Evolutionary conservation across 306 rosid genomes (phyloP), one percentile per base, ranked within the genome.

Genomic region (Comarum palustre): DNA sequence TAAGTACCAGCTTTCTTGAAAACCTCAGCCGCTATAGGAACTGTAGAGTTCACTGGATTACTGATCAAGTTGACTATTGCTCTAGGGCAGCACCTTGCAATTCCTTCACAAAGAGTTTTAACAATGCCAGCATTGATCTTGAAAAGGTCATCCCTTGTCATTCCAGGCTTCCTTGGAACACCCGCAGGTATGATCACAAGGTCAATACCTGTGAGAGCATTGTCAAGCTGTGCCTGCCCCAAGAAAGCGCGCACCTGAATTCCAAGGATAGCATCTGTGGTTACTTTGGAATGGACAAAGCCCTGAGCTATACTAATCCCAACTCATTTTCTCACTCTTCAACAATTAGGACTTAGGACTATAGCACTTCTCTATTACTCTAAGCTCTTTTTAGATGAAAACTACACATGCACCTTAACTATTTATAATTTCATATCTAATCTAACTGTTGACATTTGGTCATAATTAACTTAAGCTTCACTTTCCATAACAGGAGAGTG

Each of bases 1-100:
- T 84, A 91, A 29, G 88, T 91, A 32, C 97, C 97, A 2, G 97
- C 93, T 66, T 75, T 91, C 92, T 95, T 91, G 80, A 95, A 91
- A 72, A 95, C 99, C 85, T 91, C 99, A 0, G 99, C 93, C 43
- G 99, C 97, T 79, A 91, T 90, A 25, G 99, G 81, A 67, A 91
- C 99, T 1, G 99, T 95, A 67, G 97, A 91, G 74, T 95, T 95
- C 76, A 91, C 99, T 13, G 97, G 99, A 81, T 95, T 95, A 71
- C 99, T 91, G 52, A 95, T 95, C 90, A 95, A 82, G 88, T 95
- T 95, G 73, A 95, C 96, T 71, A 95, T 59, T 31, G 96, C 99
- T 78, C 81, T 82, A 34, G 99, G 96, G 68, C 99, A 95, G 83
- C 69, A 32, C 77, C 86, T 90, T 11, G 92, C 82, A 81, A 95